Percentiles rank a stretch among this genome's conserved stretches.
Evolutionary conservation across 106 monocot genomes (phyloP).

Genomic region (Ottelia alismoides): DNA sequence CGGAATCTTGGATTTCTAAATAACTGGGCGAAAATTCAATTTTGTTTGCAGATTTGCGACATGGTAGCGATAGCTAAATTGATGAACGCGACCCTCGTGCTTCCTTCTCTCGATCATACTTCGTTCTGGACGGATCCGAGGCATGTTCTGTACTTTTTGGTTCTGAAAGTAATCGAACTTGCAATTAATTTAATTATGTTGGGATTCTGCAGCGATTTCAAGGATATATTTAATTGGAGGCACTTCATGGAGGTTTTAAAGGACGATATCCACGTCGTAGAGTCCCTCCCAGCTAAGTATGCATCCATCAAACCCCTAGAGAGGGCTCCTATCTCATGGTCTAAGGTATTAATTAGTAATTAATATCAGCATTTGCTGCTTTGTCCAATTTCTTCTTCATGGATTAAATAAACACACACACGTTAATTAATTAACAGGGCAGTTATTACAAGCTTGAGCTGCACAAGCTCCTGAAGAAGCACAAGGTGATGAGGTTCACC

Average conservation of each 20-base stretch:
- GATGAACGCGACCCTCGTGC: slow-evolving; percentile 56
- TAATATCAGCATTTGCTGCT: too few relatives aligned
- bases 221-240: slow-evolving; percentile 52
- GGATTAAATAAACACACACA: too few relatives aligned
- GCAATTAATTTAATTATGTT: too few relatives aligned
- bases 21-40: too few relatives aligned
- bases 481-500: slow-evolving; percentile 61
- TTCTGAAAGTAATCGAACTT: too few relatives aligned
- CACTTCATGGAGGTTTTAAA: slow-evolving; percentile 39
- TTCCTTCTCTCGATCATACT: slow-evolving; percentile 45
- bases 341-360: too few relatives aligned
- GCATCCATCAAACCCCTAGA: slow-evolving; percentile 10
- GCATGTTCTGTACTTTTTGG: slow-evolving; percentile 5
- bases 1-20: too few relatives aligned
- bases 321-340: slow-evolving; percentile 56
- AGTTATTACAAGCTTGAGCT: slow-evolving; percentile 11
- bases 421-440: too few relatives aligned
- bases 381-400: too few relatives aligned
- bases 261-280: slow-evolving; percentile 39
- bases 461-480: slow-evolving; percentile 30
- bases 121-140: slow-evolving; percentile 69
- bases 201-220: slow-evolving; percentile 29
- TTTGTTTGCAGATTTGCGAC: slow-evolving; percentile 49
- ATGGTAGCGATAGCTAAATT: slow-evolving; percentile 59
- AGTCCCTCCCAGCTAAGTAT: slow-evolving; percentile 27